Percentiles rank a stretch among this genome's conserved stretches.
Conservation (phyloP, 495 filamentous ascomycete species). For the Penicillium daleae region DNA sequence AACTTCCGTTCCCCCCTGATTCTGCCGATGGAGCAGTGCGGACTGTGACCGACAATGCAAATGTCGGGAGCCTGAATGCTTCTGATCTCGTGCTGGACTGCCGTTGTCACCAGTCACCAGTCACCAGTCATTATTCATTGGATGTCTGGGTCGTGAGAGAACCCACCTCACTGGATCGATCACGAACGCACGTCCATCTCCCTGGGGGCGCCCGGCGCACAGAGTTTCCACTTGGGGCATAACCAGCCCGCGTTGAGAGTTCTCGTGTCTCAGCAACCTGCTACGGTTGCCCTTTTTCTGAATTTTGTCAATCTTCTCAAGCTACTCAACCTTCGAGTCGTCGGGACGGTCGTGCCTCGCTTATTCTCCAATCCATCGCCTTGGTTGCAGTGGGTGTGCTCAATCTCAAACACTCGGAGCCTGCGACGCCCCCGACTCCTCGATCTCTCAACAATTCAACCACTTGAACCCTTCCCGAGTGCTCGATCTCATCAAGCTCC, state of each 20-base stretch:
- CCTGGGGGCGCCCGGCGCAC: background rate
- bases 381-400: slow-evolving; percentile 4
- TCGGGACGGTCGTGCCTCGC: background rate
- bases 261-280: background rate
- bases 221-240: slow-evolving; percentile 4
- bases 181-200: slow-evolving; percentile 6
- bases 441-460: slow-evolving; percentile 1
- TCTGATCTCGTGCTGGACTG: background rate
- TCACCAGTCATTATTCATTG: background rate
- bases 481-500: slow-evolving; percentile 7
- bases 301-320: background rate
- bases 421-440: background rate
- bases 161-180: slow-evolving; percentile 2
- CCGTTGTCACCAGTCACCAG: background rate
- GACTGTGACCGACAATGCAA: background rate
- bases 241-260: background rate
- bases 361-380: background rate
- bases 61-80: background rate
- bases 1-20: background rate
- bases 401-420: background rate
- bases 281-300: background rate
- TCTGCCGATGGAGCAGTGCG: background rate
- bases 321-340: background rate
- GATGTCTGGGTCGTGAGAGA: background rate
- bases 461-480: background rate